Conservation (phyloP, 306 rosid species). For the Vigna nakashimae region DNA sequence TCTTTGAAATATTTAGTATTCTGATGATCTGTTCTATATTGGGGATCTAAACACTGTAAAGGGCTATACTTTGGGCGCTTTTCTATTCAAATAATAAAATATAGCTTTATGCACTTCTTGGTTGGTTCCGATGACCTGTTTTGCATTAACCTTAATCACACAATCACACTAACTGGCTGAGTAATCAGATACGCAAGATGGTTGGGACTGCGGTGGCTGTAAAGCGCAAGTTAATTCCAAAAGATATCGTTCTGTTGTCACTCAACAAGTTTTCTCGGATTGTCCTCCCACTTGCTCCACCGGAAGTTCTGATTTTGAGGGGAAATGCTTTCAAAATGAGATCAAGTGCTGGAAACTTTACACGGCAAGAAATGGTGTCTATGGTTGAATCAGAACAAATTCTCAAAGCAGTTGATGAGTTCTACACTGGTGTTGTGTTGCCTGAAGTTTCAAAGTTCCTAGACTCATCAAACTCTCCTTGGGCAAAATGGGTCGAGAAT, state of each 20-base stretch:
- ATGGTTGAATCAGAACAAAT: conserved; percentile 78
- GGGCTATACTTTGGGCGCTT: conserved; percentile 12
- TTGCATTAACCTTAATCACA: conserved; percentile 16
- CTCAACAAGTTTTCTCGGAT: conserved; percentile 76
- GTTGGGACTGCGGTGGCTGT: conserved; percentile 89
- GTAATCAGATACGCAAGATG: conserved; percentile 86
- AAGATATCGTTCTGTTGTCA: conserved; percentile 67
- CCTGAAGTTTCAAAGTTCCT: conserved; percentile 75
- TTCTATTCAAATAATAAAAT: conserved; percentile 17
- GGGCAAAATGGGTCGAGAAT: conserved; percentile 82
- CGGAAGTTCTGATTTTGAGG: conserved; percentile 75
- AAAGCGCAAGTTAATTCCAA: conserved; percentile 81
- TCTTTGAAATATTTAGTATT: conserved; percentile 5
- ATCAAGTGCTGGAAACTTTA: conserved; percentile 56
- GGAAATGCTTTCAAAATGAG: conserved; percentile 73
- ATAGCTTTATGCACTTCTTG: neutral
- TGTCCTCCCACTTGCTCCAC: conserved; percentile 82
- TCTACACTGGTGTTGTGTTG: conserved; percentile 73
- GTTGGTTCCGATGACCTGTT: conserved; percentile 2
- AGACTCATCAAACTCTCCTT: conserved; percentile 77
- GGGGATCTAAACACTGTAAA: conserved; percentile 4
- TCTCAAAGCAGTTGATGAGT: conserved; percentile 66
- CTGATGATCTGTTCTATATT: neutral
- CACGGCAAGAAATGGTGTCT: conserved; percentile 78
- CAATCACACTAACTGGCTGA: conserved; percentile 31